These are phyloP conservation scores for Limnanthes douglasii DNA, from an alignment of 345 rosid genomes.

Conservation along the genomic window DNA sequence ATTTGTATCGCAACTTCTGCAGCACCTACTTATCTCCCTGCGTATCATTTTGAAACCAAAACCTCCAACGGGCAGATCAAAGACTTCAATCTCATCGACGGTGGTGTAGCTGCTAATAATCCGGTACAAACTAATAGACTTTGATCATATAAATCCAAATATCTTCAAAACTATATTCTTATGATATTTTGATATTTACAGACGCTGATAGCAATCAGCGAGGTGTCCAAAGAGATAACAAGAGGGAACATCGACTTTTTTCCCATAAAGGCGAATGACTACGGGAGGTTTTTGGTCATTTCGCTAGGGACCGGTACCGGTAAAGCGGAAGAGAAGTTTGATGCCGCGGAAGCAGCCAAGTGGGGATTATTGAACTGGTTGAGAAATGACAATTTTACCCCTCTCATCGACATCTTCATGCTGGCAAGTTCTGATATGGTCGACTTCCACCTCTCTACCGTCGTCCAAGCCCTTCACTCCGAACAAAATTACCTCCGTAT, in stretches of 20 bases:
- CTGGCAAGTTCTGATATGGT: slow-evolving; percentile 41
- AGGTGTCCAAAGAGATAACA: slow-evolving; percentile 35
- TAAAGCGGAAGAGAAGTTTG: slow-evolving; percentile 17
- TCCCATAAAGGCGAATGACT: slow-evolving; percentile 24
- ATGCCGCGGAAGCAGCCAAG: slow-evolving; percentile 26
- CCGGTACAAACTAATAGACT: too few species aligned
- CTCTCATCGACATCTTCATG: slow-evolving; percentile 29
- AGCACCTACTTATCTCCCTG: slow-evolving; percentile 42
- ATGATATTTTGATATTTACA: slow-evolving; percentile 14
- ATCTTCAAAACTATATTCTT: background rate
- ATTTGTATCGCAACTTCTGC: slow-evolving; percentile 44
- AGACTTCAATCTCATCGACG: slow-evolving; percentile 29
- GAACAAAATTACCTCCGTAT: slow-evolving; percentile 50
- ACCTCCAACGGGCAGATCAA: slow-evolving; percentile 10
- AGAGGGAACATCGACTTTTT: slow-evolving; percentile 31
- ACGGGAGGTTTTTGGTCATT: slow-evolving; percentile 33
- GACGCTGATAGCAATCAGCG: slow-evolving; percentile 52
- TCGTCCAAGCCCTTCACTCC: slow-evolving; percentile 37
- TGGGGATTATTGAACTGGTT: slow-evolving; percentile 64
- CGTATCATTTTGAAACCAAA: slow-evolving; percentile 21
- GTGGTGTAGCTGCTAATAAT: slow-evolving; percentile 43
- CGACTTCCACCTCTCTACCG: slow-evolving; percentile 34
- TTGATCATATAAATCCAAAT: too few species aligned
- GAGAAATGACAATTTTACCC: slow-evolving; percentile 23
- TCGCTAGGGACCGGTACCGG: slow-evolving; percentile 56